Percentiles rank a stretch among this genome's conserved stretches.
Evolutionary conservation across 2,329 filamentous ascomycete species (phyloP).

Genomic region (Coniochaeta sp.): DNA sequence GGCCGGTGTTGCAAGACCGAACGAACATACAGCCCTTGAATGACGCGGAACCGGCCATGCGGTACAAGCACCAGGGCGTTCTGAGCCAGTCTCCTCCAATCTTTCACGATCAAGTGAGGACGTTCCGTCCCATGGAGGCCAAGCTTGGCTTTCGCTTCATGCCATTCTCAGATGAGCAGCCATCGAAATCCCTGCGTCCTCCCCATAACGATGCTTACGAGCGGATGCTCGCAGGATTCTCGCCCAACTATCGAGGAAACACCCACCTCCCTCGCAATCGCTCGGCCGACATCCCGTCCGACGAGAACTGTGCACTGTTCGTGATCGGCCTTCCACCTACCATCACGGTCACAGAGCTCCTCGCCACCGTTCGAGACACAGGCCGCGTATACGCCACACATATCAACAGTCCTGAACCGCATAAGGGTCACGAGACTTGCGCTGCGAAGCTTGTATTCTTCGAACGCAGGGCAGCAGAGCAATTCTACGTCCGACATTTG

Average conservation of each 20-base stretch:
- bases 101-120: not conserved
- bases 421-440: slow-evolving; percentile 23
- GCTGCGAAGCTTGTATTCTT: slow-evolving; percentile 45
- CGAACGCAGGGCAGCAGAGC: slow-evolving; percentile 27
- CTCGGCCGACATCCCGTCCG: slow-evolving; percentile 28
- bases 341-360: slow-evolving; percentile 33
- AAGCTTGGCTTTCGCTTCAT: not conserved
- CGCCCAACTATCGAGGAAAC: slow-evolving; percentile 31
- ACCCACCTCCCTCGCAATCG: slow-evolving; percentile 25
- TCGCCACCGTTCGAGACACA: slow-evolving; percentile 32
- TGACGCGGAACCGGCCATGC: not conserved
- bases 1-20: not conserved
- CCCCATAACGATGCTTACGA: slow-evolving; percentile 4
- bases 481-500: slow-evolving; percentile 16
- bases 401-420: slow-evolving; percentile 39
- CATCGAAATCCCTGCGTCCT: not conserved
- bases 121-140: not conserved
- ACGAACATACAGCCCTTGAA: not conserved
- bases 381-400: slow-evolving; percentile 44
- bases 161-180: not conserved
- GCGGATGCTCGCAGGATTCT: slow-evolving; percentile 19
- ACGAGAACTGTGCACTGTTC: slow-evolving; percentile 43
- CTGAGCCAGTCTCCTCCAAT: not conserved
- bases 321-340: slow-evolving; percentile 40
- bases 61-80: not conserved